phyloP scores from a whole-genome alignment of 495 filamentous ascomycete genomes.

The Aspergillus bridgeri region DNA sequence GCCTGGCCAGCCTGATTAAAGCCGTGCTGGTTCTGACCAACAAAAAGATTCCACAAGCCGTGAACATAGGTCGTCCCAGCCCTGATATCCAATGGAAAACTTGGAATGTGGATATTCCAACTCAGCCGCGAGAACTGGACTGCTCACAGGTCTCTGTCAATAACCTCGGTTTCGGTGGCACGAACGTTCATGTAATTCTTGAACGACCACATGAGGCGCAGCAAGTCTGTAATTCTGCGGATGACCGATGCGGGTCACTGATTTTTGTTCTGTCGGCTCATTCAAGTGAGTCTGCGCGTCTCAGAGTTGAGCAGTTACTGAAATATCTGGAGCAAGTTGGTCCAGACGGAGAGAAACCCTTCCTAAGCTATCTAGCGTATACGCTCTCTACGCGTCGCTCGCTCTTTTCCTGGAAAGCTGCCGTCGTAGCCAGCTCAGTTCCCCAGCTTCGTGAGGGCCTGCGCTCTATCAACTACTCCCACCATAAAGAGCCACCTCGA shows the following conservation, averaged over 20 bases:
- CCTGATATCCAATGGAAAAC: constrained; percentile 23
- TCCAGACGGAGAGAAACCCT: not conserved
- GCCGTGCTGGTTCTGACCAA: constrained; percentile 31
- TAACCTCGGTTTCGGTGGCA: constrained; percentile 39
- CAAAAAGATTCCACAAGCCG: constrained; percentile 25
- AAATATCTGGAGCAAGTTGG: constrained; percentile 11
- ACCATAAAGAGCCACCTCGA: constrained; percentile 22
- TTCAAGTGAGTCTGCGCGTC: constrained; percentile 17
- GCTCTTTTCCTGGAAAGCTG: constrained; percentile 22
- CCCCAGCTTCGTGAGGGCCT: not conserved
- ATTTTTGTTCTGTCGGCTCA: constrained; percentile 18
- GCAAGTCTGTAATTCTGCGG: not conserved
- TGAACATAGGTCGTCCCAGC: constrained; percentile 28
- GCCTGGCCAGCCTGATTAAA: constrained; percentile 36
- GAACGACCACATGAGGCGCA: constrained; percentile 23
- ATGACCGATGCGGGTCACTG: not conserved
- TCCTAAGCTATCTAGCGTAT: constrained; percentile 24
- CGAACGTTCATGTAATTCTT: constrained; percentile 38
- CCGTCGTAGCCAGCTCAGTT: not conserved
- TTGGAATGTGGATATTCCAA: constrained; percentile 28
- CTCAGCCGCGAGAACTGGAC: constrained; percentile 16
- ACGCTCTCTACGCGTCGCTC: constrained; percentile 29
- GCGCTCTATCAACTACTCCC: not conserved
- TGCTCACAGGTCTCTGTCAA: constrained; percentile 24
- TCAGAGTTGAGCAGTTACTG: constrained; percentile 3